These are phyloP conservation scores for Malus asiatica DNA, from an alignment of 306 rosid genomes.

Conservation along the genomic window DNA sequence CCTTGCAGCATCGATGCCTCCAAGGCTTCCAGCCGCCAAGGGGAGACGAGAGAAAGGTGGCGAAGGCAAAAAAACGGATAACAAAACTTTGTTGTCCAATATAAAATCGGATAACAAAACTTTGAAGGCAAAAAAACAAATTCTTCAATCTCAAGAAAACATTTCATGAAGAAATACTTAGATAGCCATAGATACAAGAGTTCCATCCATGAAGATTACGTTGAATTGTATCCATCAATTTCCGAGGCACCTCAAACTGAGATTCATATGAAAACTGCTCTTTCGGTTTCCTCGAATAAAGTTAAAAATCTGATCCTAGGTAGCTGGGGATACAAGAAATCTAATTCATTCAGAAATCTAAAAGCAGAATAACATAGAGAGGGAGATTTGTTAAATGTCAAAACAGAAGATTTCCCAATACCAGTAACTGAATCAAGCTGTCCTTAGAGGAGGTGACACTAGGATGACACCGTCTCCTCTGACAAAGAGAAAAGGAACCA, in stretches of 20 bases:
- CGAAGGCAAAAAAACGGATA: too few species aligned
- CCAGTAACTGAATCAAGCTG: conserved; percentile 39
- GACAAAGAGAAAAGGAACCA: conserved; percentile 88
- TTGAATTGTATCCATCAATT: neutral
- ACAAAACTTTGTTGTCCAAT: neutral
- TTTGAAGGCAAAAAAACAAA: neutral
- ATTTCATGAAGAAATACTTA: neutral
- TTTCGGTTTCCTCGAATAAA: conserved; percentile 7
- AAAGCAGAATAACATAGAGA: neutral
- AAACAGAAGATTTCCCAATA: neutral
- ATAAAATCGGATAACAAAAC: neutral
- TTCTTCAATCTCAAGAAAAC: neutral
- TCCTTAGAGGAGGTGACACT: conserved; percentile 96
- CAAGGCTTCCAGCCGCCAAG: neutral
- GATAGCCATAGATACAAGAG: neutral
- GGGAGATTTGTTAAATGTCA: neutral
- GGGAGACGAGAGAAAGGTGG: neutral
- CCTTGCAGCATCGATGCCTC: neutral
- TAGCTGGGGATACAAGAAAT: neutral
- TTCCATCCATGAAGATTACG: neutral
- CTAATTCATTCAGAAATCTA: neutral
- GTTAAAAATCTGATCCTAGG: neutral
- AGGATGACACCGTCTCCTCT: conserved; percentile 98
- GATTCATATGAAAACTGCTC: neutral
- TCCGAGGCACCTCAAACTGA: neutral